Percentiles rank a stretch among this genome's conserved stretches.
phyloP scores from a whole-genome alignment of 1,284 basidiomycete species.

The Cryptococcus wingfieldii region DNA sequence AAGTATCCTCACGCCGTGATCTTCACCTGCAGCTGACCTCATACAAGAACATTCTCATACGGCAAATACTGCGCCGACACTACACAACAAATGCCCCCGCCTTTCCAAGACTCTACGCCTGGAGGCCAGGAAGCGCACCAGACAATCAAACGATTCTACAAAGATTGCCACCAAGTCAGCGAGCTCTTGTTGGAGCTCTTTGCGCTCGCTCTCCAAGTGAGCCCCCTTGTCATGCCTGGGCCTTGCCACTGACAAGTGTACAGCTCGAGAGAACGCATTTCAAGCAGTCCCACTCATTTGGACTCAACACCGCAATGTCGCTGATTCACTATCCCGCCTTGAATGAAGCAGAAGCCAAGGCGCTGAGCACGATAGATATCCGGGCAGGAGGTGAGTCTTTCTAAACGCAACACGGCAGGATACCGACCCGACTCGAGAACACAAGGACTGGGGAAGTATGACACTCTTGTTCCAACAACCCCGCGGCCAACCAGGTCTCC shows the following conservation, averaged over 20 bases:
- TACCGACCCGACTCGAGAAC: slow-evolving; percentile 10
- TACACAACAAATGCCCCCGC: slow-evolving; percentile 15
- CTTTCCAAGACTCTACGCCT: slow-evolving; percentile 4
- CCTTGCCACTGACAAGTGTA: not conserved
- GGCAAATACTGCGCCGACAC: slow-evolving; percentile 16
- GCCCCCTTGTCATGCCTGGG: not conserved
- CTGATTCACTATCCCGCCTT: slow-evolving; percentile 22
- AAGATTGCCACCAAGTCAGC: slow-evolving; percentile 16
- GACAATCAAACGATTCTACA: slow-evolving; percentile 18
- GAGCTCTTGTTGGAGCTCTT: slow-evolving; percentile 22
- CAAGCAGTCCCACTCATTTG: slow-evolving; percentile 18
- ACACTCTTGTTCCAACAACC: slow-evolving; percentile 24
- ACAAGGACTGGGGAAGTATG: slow-evolving; percentile 28
- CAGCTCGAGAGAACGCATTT: slow-evolving; percentile 21
- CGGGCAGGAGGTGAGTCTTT: slow-evolving; percentile 18
- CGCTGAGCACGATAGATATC: slow-evolving; percentile 15
- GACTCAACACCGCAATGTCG: slow-evolving; percentile 20
- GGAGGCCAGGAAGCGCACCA: not conserved
- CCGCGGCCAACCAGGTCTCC: slow-evolving; percentile 18
- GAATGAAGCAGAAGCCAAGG: slow-evolving; percentile 1
- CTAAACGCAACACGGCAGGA: not conserved
- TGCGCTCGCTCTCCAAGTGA: slow-evolving; percentile 19
- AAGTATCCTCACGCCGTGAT: not conserved
- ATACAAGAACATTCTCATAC: slow-evolving; percentile 18
- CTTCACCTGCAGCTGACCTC: too few relatives aligned